A percentile compares a stretch with the other conserved stretches of the same genome.
These are phyloP conservation scores for Bolboschoenus planiculmis DNA, from an alignment of 176 grass and related monocot genomes.

Conservation along the genomic window DNA sequence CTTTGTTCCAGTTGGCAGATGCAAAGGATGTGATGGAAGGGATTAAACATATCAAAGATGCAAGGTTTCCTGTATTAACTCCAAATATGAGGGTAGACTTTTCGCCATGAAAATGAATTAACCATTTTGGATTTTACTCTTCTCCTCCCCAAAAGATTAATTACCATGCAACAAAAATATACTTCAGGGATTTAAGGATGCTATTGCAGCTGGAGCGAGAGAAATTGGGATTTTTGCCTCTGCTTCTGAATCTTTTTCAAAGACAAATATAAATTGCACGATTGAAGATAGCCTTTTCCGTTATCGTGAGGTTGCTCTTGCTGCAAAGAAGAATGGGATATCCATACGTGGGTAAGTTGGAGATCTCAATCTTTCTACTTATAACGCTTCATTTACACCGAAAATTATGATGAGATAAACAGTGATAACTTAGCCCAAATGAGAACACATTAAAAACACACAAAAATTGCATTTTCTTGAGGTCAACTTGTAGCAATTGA, in stretches of 20 bases:
- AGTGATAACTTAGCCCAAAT: not conserved
- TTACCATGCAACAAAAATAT: not conserved
- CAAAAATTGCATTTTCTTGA: not conserved
- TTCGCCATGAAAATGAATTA: not conserved
- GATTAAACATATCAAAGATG: conserved; percentile 34
- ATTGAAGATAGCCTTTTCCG: conserved; percentile 78
- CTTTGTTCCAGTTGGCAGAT: conserved; percentile 60
- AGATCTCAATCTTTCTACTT: not conserved
- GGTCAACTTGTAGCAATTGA: not conserved
- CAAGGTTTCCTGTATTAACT: conserved; percentile 70
- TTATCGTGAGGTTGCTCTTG: conserved; percentile 67
- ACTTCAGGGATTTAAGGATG: conserved; percentile 84
- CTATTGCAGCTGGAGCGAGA: conserved; percentile 71
- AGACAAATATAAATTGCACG: conserved; percentile 88
- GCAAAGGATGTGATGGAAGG: conserved; percentile 81
- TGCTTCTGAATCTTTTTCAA: conserved; percentile 94
- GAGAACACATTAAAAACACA: not conserved
- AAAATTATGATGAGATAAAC: not conserved
- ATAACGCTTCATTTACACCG: not conserved
- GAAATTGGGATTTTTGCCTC: conserved; percentile 91
- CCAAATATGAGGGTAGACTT: conserved; percentile 80
- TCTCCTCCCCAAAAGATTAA: not conserved
- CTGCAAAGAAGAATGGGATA: conserved; percentile 56
- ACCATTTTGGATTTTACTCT: not conserved
- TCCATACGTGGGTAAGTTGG: conserved; percentile 72